Percentiles rank a stretch among this genome's conserved stretches.
Conservation (phyloP, 257 asterid genomes). For the Solanum pimpinellifolium region DNA sequence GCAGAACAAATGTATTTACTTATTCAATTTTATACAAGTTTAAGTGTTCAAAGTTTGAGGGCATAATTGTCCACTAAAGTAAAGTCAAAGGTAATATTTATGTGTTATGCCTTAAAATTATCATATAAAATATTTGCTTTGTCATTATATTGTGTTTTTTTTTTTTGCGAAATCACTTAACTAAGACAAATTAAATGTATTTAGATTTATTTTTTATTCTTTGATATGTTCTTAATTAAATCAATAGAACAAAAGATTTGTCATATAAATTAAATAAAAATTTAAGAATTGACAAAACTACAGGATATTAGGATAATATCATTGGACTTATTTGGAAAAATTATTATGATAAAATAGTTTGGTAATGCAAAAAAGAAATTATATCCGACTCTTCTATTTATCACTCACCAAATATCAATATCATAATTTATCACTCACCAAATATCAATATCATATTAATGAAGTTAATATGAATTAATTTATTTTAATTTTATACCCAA, state of each 20-base stretch:
- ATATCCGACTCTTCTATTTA: background rate
- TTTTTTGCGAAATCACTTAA: background rate
- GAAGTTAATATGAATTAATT: background rate
- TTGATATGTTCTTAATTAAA: background rate
- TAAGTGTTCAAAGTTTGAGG: background rate
- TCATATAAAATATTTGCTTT: too few relatives aligned
- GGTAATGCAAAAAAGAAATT: background rate
- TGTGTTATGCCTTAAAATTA: too few relatives aligned
- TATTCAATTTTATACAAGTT: background rate
- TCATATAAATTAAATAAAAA: background rate
- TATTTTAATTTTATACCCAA: background rate
- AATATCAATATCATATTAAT: background rate
- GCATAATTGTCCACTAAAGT: background rate
- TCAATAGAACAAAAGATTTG: background rate
- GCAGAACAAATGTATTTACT: background rate
- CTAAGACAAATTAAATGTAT: background rate
- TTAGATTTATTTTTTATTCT: background rate
- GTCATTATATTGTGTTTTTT: too few relatives aligned
- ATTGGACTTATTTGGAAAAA: background rate
- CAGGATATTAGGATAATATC: background rate
- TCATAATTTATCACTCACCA: background rate
- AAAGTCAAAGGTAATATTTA: too few relatives aligned
- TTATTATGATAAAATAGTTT: background rate
- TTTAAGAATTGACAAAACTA: background rate
- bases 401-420: background rate